Conservation (phyloP, 495 filamentous ascomycete genomes). For the Aspergillus hancockii region DNA sequence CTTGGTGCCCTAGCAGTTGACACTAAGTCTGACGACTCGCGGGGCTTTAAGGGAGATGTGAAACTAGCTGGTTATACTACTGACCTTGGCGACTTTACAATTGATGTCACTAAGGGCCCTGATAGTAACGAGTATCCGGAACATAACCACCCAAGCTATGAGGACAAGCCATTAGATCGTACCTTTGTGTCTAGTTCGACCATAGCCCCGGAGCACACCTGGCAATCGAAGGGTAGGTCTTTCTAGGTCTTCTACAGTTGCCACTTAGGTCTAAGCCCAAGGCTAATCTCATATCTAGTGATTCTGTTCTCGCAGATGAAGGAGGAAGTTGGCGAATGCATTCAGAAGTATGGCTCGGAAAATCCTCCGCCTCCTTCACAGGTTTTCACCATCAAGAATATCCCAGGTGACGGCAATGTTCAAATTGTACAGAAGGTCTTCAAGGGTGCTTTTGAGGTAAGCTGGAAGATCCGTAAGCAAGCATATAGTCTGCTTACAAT, state of each 20-base stretch:
- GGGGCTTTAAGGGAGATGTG: constrained; percentile 72
- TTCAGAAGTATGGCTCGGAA: constrained; percentile 70
- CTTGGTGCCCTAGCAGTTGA: constrained; percentile 63
- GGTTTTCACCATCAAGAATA: constrained; percentile 74
- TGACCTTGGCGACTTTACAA: constrained; percentile 79
- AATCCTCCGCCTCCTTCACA: constrained; percentile 79
- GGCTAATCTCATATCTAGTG: constrained; percentile 33
- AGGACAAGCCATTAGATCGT: constrained; percentile 72
- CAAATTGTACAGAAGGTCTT: constrained; percentile 94
- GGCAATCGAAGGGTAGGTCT: constrained; percentile 76
- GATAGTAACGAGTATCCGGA: constrained; percentile 62
- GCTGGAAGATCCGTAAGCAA: not conserved
- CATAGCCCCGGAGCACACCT: constrained; percentile 68
- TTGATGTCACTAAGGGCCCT: constrained; percentile 73
- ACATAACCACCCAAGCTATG: constrained; percentile 61
- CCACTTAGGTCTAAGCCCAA: not conserved
- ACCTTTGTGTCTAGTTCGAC: constrained; percentile 72
- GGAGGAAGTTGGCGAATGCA: constrained; percentile 65
- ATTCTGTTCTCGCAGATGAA: constrained; percentile 79
- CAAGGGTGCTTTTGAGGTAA: constrained; percentile 78
- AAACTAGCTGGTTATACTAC: constrained; percentile 71
- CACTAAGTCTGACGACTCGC: constrained; percentile 45
- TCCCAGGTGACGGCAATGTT: constrained; percentile 71
- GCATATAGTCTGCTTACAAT: constrained; percentile 17
- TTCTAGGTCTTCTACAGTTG: not conserved